Percentiles rank a stretch among this genome's conserved stretches.
Evolutionary conservation across 306 rosid species (phyloP).

Genomic region (Vigna trinervia): DNA sequence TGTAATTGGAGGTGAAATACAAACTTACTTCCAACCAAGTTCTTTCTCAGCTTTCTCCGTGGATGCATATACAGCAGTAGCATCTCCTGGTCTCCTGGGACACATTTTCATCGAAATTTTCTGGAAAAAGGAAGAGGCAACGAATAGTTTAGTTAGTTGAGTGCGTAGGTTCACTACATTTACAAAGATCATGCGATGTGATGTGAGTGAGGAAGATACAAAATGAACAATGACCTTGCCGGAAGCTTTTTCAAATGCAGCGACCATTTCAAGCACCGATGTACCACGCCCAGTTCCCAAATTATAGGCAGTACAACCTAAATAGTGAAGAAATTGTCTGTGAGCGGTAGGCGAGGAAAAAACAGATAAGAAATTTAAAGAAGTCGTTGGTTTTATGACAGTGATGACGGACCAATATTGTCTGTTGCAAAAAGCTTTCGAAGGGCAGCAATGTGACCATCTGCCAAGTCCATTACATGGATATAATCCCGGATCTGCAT

Average conservation of each 20-base stretch:
- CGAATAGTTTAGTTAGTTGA: not conserved
- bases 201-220: not conserved
- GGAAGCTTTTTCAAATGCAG: conserved; percentile 79
- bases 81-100: conserved; percentile 85
- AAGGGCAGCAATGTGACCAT: conserved; percentile 88
- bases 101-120: conserved; percentile 70
- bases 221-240: conserved; percentile 58
- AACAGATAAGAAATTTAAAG: not conserved
- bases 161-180: not conserved
- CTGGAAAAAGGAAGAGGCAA: conserved; percentile 43
- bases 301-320: conserved; percentile 82
- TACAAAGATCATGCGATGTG: not conserved
- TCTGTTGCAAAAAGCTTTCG: conserved; percentile 67
- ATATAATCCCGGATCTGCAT: conserved; percentile 74
- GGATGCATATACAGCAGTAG: conserved; percentile 81
- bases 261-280: conserved; percentile 83
- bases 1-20: too few species aligned
- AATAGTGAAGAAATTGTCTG: not conserved
- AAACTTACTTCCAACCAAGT: conserved; percentile 81
- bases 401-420: conserved; percentile 48
- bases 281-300: conserved; percentile 84
- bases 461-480: conserved; percentile 92
- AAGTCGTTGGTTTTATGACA: too few species aligned
- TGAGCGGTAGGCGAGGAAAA: not conserved
- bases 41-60: conserved; percentile 77